Conservation (phyloP, 495 filamentous ascomycete species). For the Xylaria castorea region DNA sequence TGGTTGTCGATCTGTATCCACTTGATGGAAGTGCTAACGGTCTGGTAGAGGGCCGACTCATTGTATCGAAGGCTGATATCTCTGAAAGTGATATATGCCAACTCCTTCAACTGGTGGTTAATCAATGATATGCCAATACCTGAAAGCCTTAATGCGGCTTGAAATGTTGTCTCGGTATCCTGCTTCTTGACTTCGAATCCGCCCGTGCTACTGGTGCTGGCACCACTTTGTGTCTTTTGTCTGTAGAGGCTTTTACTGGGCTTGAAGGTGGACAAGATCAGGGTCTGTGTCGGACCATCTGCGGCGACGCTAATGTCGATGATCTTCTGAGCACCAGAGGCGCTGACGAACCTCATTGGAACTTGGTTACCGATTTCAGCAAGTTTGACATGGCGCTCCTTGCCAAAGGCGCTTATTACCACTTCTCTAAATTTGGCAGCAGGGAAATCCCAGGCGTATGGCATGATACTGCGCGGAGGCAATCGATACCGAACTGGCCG, state of each 20-base stretch:
- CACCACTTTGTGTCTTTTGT: constrained; percentile 72
- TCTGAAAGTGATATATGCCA: constrained; percentile 92
- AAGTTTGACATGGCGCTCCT: constrained; percentile 87
- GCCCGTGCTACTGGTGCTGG: constrained; percentile 53
- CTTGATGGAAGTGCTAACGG: constrained; percentile 85
- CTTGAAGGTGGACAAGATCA: constrained; percentile 94
- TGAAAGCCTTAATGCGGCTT: constrained; percentile 82
- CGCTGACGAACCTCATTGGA: constrained; percentile 75
- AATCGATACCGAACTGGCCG: constrained; percentile 91
- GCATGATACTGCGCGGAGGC: constrained; percentile 96
- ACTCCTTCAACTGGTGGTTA: constrained; percentile 88
- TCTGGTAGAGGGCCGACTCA: constrained; percentile 93
- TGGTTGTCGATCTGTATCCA: constrained; percentile 99
- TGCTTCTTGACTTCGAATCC: constrained; percentile 94
- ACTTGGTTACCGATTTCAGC: constrained; percentile 95
- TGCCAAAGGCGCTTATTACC: constrained; percentile 76
- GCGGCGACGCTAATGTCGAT: constrained; percentile 96
- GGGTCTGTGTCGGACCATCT: constrained; percentile 91
- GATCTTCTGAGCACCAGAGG: constrained; percentile 72
- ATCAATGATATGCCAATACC: constrained; percentile 94
- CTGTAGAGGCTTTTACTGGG: constrained; percentile 93
- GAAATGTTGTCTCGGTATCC: constrained; percentile 86
- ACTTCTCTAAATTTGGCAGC: constrained; percentile 96
- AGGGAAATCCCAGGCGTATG: constrained; percentile 98
- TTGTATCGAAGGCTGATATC: constrained; percentile 91